These are phyloP conservation scores for Gamarada debralockiae DNA, from an alignment of 495 filamentous ascomycete genomes.

Conservation along the genomic window DNA sequence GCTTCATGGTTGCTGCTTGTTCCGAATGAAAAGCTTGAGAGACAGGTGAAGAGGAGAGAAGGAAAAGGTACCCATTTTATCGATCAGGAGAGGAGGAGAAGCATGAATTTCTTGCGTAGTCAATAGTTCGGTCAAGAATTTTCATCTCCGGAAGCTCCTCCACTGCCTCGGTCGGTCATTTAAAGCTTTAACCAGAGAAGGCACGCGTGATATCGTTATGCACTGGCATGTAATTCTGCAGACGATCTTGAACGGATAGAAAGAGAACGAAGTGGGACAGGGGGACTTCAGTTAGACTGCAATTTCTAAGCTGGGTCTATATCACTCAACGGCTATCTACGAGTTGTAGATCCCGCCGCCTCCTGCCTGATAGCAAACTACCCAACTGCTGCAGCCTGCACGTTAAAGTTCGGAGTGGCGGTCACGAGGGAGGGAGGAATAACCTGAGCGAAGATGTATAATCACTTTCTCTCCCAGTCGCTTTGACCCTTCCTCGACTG, in stretches of 20 bases:
- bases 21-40: constrained; percentile 2
- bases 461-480: no score
- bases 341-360: no score
- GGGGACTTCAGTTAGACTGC: no score
- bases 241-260: background rate
- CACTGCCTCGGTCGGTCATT: background rate
- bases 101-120: background rate
- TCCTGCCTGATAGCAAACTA: no score
- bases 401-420: no score
- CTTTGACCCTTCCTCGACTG: no score
- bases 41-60: background rate
- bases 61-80: background rate
- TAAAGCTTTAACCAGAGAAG: background rate
- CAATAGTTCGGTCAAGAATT: background rate
- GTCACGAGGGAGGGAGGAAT: no score
- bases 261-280: background rate
- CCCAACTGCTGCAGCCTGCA: no score
- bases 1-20: constrained; percentile 1
- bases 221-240: background rate
- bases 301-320: no score
- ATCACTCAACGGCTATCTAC: no score
- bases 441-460: no score
- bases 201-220: background rate
- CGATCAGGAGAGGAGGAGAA: no score
- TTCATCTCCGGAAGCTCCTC: background rate